These are phyloP conservation scores for Talaromyces pinophilus DNA, from an alignment of 2,329 filamentous ascomycete genomes.

Conservation along the genomic window DNA sequence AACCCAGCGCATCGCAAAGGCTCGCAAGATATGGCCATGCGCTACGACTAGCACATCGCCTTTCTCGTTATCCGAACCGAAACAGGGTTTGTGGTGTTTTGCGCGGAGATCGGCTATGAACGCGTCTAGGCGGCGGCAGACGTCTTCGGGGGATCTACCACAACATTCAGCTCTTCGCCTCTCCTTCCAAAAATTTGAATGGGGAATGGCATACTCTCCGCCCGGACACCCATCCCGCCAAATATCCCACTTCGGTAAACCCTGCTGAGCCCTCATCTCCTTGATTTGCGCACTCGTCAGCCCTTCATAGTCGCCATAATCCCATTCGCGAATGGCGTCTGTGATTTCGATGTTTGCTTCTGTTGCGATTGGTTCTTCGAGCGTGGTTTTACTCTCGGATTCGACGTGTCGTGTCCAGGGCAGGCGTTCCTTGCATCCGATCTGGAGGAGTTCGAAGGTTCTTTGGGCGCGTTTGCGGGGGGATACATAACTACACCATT, in stretches of 20 bases:
- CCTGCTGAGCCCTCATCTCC: constrained; percentile 57
- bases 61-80: constrained; percentile 52
- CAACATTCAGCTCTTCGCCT: background rate
- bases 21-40: constrained; percentile 85
- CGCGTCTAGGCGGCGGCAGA: constrained; percentile 70
- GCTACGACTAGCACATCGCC: constrained; percentile 78
- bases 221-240: constrained; percentile 86
- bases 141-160: constrained; percentile 66
- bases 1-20: constrained; percentile 85
- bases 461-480: constrained; percentile 78
- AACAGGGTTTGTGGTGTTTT: constrained; percentile 63
- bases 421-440: constrained; percentile 67
- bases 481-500: constrained; percentile 68
- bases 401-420: constrained; percentile 62
- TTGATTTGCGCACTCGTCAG: constrained; percentile 71
- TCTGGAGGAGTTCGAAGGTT: constrained; percentile 83
- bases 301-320: constrained; percentile 86
- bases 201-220: constrained; percentile 65
- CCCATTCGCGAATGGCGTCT: constrained; percentile 74
- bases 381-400: constrained; percentile 27
- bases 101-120: constrained; percentile 74
- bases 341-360: constrained; percentile 66
- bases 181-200: background rate
- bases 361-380: constrained; percentile 51
- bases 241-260: constrained; percentile 72